Evolutionary conservation across 1,284 basidiomycete genomes (phyloP).

Genomic region (Acaromyces ingoldii): DNA sequence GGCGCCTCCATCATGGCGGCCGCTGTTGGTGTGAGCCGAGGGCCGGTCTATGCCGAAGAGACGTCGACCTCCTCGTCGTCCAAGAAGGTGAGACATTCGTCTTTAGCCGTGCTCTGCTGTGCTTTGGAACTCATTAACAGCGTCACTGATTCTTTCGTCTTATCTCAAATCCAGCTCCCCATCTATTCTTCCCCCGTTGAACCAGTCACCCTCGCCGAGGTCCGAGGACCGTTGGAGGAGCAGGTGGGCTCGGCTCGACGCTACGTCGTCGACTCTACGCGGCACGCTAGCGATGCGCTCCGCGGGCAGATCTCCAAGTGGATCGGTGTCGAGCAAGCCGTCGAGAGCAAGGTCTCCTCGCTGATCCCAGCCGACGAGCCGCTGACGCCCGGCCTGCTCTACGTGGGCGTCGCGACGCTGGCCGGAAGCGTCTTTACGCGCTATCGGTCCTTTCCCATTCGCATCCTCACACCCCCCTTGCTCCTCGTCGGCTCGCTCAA

Average conservation of each 20-base stretch:
- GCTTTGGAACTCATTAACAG: too few species aligned
- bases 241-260: constrained; percentile 10
- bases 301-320: constrained; percentile 2
- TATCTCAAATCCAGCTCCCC: too few species aligned
- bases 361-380: constrained; percentile 72
- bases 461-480: constrained; percentile 43
- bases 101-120: too few species aligned
- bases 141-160: too few species aligned
- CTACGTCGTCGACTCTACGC: background rate
- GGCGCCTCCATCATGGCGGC: too few species aligned
- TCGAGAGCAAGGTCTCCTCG: constrained; percentile 12
- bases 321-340: constrained; percentile 12
- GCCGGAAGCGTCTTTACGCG: constrained; percentile 79
- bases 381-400: constrained; percentile 67
- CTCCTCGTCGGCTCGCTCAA: constrained; percentile 35
- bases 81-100: too few species aligned
- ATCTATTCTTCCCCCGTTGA: constrained; percentile 10
- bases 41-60: too few species aligned
- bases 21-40: too few species aligned
- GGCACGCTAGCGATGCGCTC: background rate
- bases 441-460: constrained; percentile 58
- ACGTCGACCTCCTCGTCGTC: too few species aligned
- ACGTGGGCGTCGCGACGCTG: constrained; percentile 75
- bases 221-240: constrained; percentile 8
- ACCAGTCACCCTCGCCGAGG: constrained; percentile 9